Evolutionary conservation across 2,329 filamentous ascomycete species (phyloP), one percentile per base, ranked within the genome.

Genomic region (Aspergillus quadricinctus): DNA sequence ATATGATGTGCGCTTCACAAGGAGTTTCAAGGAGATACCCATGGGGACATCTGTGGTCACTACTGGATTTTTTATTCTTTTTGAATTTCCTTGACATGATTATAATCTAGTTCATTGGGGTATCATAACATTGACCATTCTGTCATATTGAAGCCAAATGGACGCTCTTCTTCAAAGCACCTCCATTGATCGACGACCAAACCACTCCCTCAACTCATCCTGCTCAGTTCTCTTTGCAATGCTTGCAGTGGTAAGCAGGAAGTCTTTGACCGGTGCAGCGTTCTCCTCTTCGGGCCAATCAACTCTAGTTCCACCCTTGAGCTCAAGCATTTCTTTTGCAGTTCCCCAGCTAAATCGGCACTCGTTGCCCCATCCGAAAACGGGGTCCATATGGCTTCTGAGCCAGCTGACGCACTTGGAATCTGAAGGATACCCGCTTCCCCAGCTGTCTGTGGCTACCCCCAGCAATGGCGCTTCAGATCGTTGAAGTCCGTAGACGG

Each of bases 341-440:
- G 94, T 97, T 0, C 89, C 89, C 94, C 94, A 99, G 69, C 92
- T 96, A 69, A 97, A 97, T 4, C 94, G 82, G 71, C 91, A 96
- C 75, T 97, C 92, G 25, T 83, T 83, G 0, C 93, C 92, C 93
- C 94, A 99, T 14, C 94, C 94, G 77, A 97, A 99, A 1, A 97
- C 77, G 2, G 90, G 90, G 69, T 99, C 88, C 87, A 97, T 93
- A 62, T 93, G 94, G 41, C 78, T 78, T 75, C 86, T 89, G 69
- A 99, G 72, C 93, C 94, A 99, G 23, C 77, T 74, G 1, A 88
- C 84, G 65, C 92, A 96, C 60, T 89, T 83, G 21, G 81, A 86
- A 74, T 99, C 94, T 1, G 89, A 91, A 0, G 94, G 94, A 71
- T 99, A 99, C 0, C 94, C 94, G 1, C 90, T 96, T 0, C 94